These are phyloP conservation scores for Cladosporium sp. DNA, from an alignment of 2,329 filamentous ascomycete genomes.

Conservation along the genomic window DNA sequence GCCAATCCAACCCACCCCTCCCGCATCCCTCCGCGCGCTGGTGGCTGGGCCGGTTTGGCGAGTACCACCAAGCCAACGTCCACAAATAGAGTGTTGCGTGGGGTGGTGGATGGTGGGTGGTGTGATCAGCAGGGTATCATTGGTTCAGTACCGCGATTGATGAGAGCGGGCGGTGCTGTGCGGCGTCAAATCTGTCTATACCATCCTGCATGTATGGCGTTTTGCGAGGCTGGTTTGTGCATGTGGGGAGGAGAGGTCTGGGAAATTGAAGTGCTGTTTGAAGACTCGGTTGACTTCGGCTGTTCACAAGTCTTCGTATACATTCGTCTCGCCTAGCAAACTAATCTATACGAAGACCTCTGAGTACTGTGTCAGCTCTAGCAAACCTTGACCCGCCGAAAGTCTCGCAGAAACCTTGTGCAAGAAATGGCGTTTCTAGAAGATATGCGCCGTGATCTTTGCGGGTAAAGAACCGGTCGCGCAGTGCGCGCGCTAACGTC, in stretches of 20 bases:
- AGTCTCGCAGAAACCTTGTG: not conserved
- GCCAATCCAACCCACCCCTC: not conserved
- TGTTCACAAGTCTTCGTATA: no score
- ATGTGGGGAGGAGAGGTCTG: no score
- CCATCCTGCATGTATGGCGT: no score
- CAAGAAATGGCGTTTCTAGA: not conserved
- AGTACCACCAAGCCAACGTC: not conserved
- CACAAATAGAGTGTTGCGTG: not conserved
- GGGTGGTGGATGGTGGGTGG: not conserved
- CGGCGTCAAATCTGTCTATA: no score
- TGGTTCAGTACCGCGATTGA: not conserved
- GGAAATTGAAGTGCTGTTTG: no score
- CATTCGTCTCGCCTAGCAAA: not conserved
- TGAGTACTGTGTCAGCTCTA: no score
- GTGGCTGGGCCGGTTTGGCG: not conserved
- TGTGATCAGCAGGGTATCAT: no score
- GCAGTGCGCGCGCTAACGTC: not conserved
- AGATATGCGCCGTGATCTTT: not conserved
- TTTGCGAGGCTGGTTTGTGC: no score
- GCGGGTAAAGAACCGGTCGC: not conserved
- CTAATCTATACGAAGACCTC: no score
- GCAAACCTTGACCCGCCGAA: not conserved
- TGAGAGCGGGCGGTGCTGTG: no score
- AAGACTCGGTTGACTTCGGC: not conserved
- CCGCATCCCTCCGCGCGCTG: slow-evolving; percentile 1